A percentile compares a stretch with the other conserved stretches of the same genome.
These are phyloP conservation scores for Pyrenopolyporus hunteri DNA, from an alignment of 495 filamentous ascomycete species.

Conservation along the genomic window DNA sequence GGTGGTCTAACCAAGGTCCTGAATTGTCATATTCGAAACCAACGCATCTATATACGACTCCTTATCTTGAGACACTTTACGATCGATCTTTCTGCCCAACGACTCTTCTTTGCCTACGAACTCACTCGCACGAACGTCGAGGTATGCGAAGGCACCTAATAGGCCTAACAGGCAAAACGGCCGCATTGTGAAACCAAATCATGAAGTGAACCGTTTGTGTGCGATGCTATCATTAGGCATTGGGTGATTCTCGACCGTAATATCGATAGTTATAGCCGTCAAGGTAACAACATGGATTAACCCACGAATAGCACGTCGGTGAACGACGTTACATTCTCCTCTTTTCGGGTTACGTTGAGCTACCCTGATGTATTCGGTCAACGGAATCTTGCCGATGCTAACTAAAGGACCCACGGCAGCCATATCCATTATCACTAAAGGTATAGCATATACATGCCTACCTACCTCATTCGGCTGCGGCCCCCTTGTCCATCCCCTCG, in stretches of 20 bases:
- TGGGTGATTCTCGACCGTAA: too few relatives aligned
- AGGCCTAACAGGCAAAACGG: not conserved
- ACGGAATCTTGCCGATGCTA: conserved; percentile 1
- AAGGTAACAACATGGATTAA: not conserved
- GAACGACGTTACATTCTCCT: conserved; percentile 26
- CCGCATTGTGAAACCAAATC: conserved; percentile 7
- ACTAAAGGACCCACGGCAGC: too few relatives aligned
- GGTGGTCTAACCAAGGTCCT: conserved; percentile 36
- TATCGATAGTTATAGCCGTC: not conserved
- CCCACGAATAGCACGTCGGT: not conserved
- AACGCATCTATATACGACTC: conserved; percentile 32
- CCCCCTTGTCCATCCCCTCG: too few relatives aligned
- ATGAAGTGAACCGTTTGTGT: not conserved
- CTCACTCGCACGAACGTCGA: not conserved
- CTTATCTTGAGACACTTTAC: conserved; percentile 14
- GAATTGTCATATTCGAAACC: conserved; percentile 42
- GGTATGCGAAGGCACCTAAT: conserved; percentile 2
- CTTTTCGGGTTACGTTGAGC: conserved; percentile 11
- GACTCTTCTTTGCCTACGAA: not conserved
- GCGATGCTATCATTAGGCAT: too few relatives aligned
- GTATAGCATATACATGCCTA: too few relatives aligned
- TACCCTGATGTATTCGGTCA: conserved; percentile 5
- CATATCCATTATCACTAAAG: too few relatives aligned
- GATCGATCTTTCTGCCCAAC: not conserved
- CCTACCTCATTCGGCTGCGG: too few relatives aligned